phyloP scores from a whole-genome alignment of 2,329 filamentous ascomycete species.

The Colletotrichum eremochloae region DNA sequence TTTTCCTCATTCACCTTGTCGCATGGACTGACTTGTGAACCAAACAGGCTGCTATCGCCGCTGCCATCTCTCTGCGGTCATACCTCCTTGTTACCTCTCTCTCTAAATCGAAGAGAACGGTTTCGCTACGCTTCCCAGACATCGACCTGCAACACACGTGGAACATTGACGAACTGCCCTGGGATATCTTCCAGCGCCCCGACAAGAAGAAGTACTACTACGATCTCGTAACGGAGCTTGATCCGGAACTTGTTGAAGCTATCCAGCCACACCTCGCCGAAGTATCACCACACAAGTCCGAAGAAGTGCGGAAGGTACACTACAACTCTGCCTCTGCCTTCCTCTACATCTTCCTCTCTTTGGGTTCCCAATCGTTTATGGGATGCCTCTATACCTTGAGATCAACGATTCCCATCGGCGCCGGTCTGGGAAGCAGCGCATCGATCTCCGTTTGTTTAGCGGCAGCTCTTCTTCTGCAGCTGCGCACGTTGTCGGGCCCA shows the following conservation, averaged over 20 bases:
- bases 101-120: constrained; percentile 90
- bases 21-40: constrained; percentile 11
- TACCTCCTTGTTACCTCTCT: constrained; percentile 96
- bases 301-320: constrained; percentile 86
- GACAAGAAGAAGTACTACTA: constrained; percentile 96
- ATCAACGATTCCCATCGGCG: constrained; percentile 93
- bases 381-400: constrained; percentile 91
- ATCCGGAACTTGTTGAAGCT: constrained; percentile 83
- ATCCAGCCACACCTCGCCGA: constrained; percentile 82
- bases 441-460: constrained; percentile 92
- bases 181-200: constrained; percentile 83
- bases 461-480: constrained; percentile 86
- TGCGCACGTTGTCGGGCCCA: constrained; percentile 88
- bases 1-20: constrained; percentile 22
- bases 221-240: constrained; percentile 85
- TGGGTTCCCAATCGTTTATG: constrained; percentile 83
- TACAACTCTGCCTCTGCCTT: constrained; percentile 86
- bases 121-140: constrained; percentile 91
- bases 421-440: constrained; percentile 93
- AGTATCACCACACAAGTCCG: constrained; percentile 76
- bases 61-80: constrained; percentile 92
- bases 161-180: constrained; percentile 93
- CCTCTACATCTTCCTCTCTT: constrained; percentile 91
- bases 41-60: constrained; percentile 86
- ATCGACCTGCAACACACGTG: constrained; percentile 91